Evolutionary conservation across 192 early-diverging fungal species (phyloP), one percentile per base, ranked within the genome.

Genomic region (Lobulomyces angularis): DNA sequence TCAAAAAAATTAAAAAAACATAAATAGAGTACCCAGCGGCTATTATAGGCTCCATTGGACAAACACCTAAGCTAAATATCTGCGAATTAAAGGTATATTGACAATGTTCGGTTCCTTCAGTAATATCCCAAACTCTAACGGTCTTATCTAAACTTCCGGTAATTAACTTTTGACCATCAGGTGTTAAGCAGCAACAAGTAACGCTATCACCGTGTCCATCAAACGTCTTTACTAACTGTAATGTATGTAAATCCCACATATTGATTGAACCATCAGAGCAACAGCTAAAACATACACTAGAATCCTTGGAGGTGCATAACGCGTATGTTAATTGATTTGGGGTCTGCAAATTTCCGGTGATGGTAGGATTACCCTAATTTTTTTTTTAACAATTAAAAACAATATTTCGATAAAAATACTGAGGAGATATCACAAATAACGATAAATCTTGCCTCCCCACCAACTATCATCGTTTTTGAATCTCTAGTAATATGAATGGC

Each of bases 61-160:
- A 42, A 31, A 11, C 27, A 18, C 41, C 41, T 16, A 42, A 31
- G 16, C 27, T 32, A 17, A 14, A 42, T 26, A 42, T 26, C 12
- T 8, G 21, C 27, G 8, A 6, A 6, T 5, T 11, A 17, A 6
- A 42, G 22, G 12, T 17, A 17, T 14, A 14, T 5, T 42, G 8
- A 5, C 8, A 14, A 18, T 32, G 14, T 25, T 42, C 82, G 84
- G 29, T 81, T 68, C 16, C 86, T 78, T 0, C 76, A 73, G 32
- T 82, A 75, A 50, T 82, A 52, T 84, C 81, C 91, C 91, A 98
- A 33, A 94, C 81, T 56, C 79, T 81, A 17, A 98, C 67, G 0
- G 90, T 94, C 22, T 82, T 71, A 53, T 98, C 94, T 50, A 90
- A 66, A 6, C 88, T 86, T 6, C 82, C 88, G 6, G 90, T 86